Conservation (phyloP, 495 filamentous ascomycete genomes). For the Penicillium crystallinum region DNA sequence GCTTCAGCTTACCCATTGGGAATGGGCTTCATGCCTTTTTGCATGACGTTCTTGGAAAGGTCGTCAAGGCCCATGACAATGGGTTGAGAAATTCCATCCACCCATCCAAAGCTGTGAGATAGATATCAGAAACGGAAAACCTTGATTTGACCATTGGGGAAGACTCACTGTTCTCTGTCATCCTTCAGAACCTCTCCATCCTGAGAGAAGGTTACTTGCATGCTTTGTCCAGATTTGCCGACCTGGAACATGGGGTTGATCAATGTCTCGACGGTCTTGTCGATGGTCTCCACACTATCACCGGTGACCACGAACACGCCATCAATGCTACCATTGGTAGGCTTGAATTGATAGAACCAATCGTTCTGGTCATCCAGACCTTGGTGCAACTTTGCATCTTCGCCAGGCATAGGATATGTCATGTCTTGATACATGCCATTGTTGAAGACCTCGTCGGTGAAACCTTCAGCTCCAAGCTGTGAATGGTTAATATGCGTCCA, state of each 20-base stretch:
- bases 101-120: not conserved
- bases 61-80: not conserved
- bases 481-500: not conserved
- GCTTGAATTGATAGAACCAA: not conserved
- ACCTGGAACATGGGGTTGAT: not conserved
- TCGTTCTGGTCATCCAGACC: not conserved
- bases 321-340: not conserved
- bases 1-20: slow-evolving; percentile 2
- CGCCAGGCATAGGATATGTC: not conserved
- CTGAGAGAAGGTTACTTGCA: not conserved
- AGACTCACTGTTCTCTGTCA: not conserved
- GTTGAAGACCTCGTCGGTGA: not conserved
- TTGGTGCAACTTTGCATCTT: not conserved
- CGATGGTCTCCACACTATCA: not conserved
- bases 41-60: not conserved
- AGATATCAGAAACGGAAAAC: too few relatives aligned
- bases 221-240: not conserved
- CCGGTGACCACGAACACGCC: not conserved
- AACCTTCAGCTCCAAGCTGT: not conserved
- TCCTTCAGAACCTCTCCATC: not conserved
- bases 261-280: not conserved
- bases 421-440: not conserved
- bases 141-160: too few relatives aligned
- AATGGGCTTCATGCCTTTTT: not conserved
- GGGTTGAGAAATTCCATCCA: not conserved